phyloP scores from a whole-genome alignment of 768 basidiomycete species.

The Tylopilus plumbeoviolaceoides region DNA sequence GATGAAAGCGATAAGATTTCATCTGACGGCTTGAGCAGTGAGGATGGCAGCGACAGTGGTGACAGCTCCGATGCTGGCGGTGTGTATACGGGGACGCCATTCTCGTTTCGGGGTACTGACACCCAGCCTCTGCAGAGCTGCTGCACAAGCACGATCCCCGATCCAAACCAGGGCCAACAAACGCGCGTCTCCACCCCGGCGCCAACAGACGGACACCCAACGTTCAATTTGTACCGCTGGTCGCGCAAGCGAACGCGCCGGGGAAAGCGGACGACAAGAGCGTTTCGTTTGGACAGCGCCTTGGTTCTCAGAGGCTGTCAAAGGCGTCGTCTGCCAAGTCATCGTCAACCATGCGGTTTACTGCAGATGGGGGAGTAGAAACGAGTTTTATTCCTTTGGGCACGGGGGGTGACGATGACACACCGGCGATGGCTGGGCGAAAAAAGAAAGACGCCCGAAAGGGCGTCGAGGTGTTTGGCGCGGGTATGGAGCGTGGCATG shows the following conservation, averaged over 20 bases:
- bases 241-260: constrained; percentile 35
- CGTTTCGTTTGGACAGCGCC: constrained; percentile 71
- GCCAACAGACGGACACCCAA: constrained; percentile 43
- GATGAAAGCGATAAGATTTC: constrained; percentile 77
- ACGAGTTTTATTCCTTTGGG: constrained; percentile 74
- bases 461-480: constrained; percentile 78
- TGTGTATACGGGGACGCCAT: constrained; percentile 25
- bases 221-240: constrained; percentile 65
- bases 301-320: constrained; percentile 29
- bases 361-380: constrained; percentile 69
- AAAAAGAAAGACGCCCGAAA: constrained; percentile 41
- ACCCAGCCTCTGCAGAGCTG: constrained; percentile 36
- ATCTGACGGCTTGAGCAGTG: constrained; percentile 50
- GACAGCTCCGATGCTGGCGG: constrained; percentile 61
- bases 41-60: constrained; percentile 39
- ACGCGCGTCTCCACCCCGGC: constrained; percentile 42
- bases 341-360: constrained; percentile 20
- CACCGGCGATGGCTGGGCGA: constrained; percentile 14
- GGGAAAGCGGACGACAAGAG: constrained; percentile 40
- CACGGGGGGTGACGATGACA: constrained; percentile 15
- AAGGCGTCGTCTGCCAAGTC: constrained; percentile 7
- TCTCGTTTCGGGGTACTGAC: constrained; percentile 13
- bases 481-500: constrained; percentile 82
- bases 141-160: constrained; percentile 53
- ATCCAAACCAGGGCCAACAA: constrained; percentile 45